These are phyloP conservation scores for Suhomyces canberraensis DNA, from an alignment of 805 yeast genomes.

Conservation along the genomic window DNA sequence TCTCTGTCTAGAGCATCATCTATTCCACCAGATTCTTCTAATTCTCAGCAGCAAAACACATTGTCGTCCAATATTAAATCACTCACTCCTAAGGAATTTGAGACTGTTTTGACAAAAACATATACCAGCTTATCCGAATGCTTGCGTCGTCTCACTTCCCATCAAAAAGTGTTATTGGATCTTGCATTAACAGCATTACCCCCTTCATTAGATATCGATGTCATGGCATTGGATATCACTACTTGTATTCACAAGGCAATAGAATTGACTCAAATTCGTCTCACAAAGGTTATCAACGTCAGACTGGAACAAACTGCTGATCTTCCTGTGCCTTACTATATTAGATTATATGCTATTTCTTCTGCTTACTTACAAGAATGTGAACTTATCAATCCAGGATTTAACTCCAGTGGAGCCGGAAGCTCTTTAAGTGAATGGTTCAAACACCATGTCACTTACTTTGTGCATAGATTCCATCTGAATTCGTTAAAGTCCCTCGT, in stretches of 20 bases:
- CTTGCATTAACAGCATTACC: slow-evolving; percentile 46
- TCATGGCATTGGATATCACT: slow-evolving; percentile 66
- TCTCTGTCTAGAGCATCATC: slow-evolving; percentile 29
- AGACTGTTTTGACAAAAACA: slow-evolving; percentile 58
- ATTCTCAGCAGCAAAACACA: slow-evolving; percentile 10
- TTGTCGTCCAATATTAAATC: slow-evolving; percentile 50
- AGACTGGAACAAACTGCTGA: slow-evolving; percentile 68
- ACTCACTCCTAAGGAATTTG: slow-evolving; percentile 73
- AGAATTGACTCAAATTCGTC: slow-evolving; percentile 66
- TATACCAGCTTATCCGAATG: slow-evolving; percentile 68
- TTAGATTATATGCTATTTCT: slow-evolving; percentile 62
- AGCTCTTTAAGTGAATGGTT: slow-evolving; percentile 59
- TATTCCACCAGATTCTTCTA: slow-evolving; percentile 20
- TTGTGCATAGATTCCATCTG: slow-evolving; percentile 53
- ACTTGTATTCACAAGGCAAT: slow-evolving; percentile 64
- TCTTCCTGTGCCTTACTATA: slow-evolving; percentile 56
- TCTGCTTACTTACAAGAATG: slow-evolving; percentile 76
- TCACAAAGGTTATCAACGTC: slow-evolving; percentile 74
- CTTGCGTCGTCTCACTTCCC: slow-evolving; percentile 67
- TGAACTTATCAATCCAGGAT: slow-evolving; percentile 74
- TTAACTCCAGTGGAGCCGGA: slow-evolving; percentile 51
- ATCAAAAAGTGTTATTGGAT: slow-evolving; percentile 76
- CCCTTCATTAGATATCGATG: slow-evolving; percentile 25
- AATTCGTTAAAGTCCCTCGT: slow-evolving; percentile 46
- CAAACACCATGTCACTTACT: slow-evolving; percentile 62